Percentiles rank a stretch among this genome's conserved stretches.
These are phyloP conservation scores for Leptosphaerulina australis DNA, from an alignment of 2,329 filamentous ascomycete species.

Conservation along the genomic window DNA sequence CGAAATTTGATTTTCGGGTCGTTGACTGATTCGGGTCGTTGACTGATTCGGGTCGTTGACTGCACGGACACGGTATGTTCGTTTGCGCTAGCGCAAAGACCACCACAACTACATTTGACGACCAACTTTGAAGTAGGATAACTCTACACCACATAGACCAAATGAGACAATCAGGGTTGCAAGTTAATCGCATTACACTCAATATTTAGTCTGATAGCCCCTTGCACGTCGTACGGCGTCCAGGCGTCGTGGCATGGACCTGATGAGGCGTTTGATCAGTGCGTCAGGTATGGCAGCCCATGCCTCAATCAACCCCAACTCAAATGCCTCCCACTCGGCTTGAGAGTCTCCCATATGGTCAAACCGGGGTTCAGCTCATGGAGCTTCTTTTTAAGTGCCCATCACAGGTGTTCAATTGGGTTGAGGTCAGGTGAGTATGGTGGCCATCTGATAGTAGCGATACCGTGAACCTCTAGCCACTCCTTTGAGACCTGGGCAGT, in stretches of 20 bases:
- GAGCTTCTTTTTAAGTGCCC: slow-evolving; percentile 22
- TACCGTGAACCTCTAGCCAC: slow-evolving; percentile 20
- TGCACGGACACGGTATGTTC: too few relatives aligned
- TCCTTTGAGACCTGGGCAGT: slow-evolving; percentile 10
- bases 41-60: too few relatives aligned
- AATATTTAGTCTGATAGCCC: slow-evolving; percentile 14
- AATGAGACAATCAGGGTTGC: too few relatives aligned
- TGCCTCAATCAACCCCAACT: slow-evolving; percentile 4
- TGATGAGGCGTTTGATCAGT: slow-evolving; percentile 3
- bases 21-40: too few relatives aligned
- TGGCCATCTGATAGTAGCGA: slow-evolving; percentile 22
- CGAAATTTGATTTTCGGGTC: too few relatives aligned
- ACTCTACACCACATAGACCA: too few relatives aligned
- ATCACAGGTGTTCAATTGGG: slow-evolving; percentile 32
- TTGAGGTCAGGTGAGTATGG: slow-evolving; percentile 32
- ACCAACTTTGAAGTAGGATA: too few relatives aligned
- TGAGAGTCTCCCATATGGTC: slow-evolving; percentile 3
- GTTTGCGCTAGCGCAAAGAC: too few relatives aligned
- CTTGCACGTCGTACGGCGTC: background rate
- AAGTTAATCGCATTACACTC: too few relatives aligned
- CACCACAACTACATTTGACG: too few relatives aligned
- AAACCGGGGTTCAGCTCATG: slow-evolving; percentile 14
- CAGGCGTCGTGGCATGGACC: slow-evolving; percentile 10
- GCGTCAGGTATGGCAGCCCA: slow-evolving; percentile 10
- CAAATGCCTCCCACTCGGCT: slow-evolving; percentile 5